These are phyloP conservation scores for Artemisia annua DNA, from an alignment of 129 eudicot genomes.

Conservation along the genomic window DNA sequence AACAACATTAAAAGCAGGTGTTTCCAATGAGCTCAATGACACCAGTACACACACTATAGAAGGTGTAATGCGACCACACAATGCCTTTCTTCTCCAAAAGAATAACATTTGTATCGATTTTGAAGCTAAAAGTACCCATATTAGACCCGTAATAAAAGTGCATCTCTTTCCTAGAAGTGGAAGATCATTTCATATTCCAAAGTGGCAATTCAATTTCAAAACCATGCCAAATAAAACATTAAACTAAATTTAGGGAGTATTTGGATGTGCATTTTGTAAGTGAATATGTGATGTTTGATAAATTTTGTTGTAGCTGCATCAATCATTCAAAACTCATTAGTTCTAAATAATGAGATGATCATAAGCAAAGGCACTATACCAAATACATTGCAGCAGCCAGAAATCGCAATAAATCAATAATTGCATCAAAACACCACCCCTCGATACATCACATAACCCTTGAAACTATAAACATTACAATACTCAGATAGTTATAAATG, in stretches of 20 bases:
- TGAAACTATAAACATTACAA: neutral
- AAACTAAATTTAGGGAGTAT: neutral
- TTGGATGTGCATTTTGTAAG: neutral
- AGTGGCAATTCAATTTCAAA: neutral
- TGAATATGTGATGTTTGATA: neutral
- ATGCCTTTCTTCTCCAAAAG: neutral
- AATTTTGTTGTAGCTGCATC: neutral
- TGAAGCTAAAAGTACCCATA: neutral
- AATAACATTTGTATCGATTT: neutral
- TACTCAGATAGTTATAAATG: neutral
- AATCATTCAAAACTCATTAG: conserved; percentile 1
- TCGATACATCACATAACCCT: conserved; percentile 8
- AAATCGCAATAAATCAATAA: too few relatives aligned
- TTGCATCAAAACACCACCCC: neutral
- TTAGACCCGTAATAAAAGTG: neutral
- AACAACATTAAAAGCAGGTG: neutral
- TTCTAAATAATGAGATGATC: neutral
- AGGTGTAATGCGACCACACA: neutral
- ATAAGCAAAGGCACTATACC: neutral
- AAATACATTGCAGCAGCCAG: too few relatives aligned
- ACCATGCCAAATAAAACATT: neutral
- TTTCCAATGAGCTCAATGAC: neutral
- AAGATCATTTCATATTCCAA: neutral
- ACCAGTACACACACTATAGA: neutral
- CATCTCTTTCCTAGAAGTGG: neutral